Evolutionary conservation across 2,329 filamentous ascomycete genomes (phyloP).

Genomic region (Xylaria sp.): DNA sequence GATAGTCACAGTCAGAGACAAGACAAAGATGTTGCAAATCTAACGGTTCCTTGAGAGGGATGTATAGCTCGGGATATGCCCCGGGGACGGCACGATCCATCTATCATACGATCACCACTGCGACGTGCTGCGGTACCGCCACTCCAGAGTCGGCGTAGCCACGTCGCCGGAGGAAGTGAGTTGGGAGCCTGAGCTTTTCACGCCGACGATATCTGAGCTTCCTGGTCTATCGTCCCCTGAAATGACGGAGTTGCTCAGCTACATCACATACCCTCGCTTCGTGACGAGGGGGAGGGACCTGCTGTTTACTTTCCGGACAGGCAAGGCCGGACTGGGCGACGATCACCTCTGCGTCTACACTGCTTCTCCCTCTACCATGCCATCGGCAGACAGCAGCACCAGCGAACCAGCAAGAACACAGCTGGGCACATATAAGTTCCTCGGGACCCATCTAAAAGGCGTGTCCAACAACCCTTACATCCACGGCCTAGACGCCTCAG

Average conservation of each 20-base stretch:
- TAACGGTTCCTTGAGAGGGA: conserved; percentile 22
- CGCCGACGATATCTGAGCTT: conserved; percentile 50
- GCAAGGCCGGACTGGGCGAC: conserved; percentile 61
- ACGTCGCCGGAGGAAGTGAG: conserved; percentile 45
- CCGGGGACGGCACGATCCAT: conserved; percentile 63
- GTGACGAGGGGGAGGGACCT: conserved; percentile 52
- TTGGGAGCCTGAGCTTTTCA: conserved; percentile 53
- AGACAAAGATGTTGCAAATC: conserved; percentile 2
- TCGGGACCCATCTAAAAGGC: conserved; percentile 61
- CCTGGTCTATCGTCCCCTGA: conserved; percentile 48
- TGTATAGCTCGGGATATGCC: conserved; percentile 56
- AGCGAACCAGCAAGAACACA: not conserved
- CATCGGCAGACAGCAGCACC: not conserved
- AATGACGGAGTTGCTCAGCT: conserved; percentile 47
- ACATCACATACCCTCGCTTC: conserved; percentile 63
- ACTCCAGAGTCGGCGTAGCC: conserved; percentile 50
- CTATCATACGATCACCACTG: conserved; percentile 64
- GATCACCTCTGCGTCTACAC: conserved; percentile 60
- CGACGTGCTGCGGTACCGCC: conserved; percentile 54
- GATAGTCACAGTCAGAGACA: not conserved
- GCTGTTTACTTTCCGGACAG: conserved; percentile 61
- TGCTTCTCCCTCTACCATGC: conserved; percentile 29
- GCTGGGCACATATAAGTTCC: conserved; percentile 53
- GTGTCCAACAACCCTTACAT: conserved; percentile 62
- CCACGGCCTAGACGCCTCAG: conserved; percentile 56